Base-by-base conservation (phyloP, 2,329 filamentous ascomycete genomes). In the Venturia oleaginea region DNA sequence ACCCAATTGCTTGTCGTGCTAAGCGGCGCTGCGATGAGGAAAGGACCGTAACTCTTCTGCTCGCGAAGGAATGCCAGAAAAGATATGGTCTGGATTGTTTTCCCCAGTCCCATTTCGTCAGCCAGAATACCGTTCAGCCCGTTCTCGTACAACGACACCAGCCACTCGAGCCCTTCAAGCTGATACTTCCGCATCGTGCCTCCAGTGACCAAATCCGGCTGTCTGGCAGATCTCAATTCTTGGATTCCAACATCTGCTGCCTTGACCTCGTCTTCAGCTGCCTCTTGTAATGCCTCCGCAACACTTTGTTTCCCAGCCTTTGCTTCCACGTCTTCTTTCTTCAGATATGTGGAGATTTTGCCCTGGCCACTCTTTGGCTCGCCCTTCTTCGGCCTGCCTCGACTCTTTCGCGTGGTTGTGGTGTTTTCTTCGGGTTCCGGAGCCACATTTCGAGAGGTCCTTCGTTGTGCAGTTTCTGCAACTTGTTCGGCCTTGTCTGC, bases 1-100 rank as follows among this genome's bases (percentile, higher is more conserved):
- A 96, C 87, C 94, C 94, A 99, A 72, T 97, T 99, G 46, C 89
- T 92, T 0, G 97, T 83, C 0, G 94, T 97, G 71, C 92, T 97
- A 4, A 97, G 76, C 0, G 94, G 94, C 0, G 92, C 92, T 7
- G 94, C 88, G 63, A 99, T 91, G 27, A 99, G 77, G 71, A 97
- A 96, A 0, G 94, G 94, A 0, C 94, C 94, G 1, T 94, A 92
- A 7, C 87, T 83, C 59, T 93, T 91, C 68, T 93, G 88, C 70
- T 97, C 92, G 68, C 93, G 86, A 17, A 97, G 79, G 66, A 96
- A 86, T 0, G 93, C 93, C 46, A 96, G 87, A 67, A 96, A 83
- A 0, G 91, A 87, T 46, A 97, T 96, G 0, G 91, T 92, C 72
- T 97, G 92, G 0, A 97, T 85, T 0, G 92, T 97, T 79, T 97